These are phyloP conservation scores for Aspergillus bertholletiae DNA, from an alignment of 495 filamentous ascomycete species.

Conservation along the genomic window DNA sequence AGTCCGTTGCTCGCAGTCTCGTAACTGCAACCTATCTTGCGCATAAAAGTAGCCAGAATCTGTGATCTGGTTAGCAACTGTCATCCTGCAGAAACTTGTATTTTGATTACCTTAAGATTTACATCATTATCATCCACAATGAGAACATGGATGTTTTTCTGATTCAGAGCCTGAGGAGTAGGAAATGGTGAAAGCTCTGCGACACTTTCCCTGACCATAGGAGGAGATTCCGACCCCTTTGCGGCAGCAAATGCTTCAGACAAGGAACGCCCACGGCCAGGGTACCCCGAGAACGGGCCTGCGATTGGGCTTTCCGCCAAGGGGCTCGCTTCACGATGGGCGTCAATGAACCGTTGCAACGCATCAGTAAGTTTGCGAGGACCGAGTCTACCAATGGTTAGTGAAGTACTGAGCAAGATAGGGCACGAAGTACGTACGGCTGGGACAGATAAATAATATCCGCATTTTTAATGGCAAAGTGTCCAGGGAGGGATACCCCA, in stretches of 20 bases:
- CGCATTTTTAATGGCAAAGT: slow-evolving; percentile 6
- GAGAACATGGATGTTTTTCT: slow-evolving; percentile 26
- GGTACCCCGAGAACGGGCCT: slow-evolving; percentile 7
- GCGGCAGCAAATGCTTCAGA: slow-evolving; percentile 13
- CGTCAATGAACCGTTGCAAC: slow-evolving; percentile 17
- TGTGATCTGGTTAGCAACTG: slow-evolving; percentile 1
- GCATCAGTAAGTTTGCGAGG: slow-evolving; percentile 30
- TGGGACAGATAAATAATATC: slow-evolving; percentile 26
- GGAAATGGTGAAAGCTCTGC: neutral
- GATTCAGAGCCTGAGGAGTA: slow-evolving; percentile 2
- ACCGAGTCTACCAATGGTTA: slow-evolving; percentile 24
- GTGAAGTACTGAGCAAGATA: neutral
- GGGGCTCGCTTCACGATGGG: neutral
- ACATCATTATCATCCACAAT: slow-evolving; percentile 50
- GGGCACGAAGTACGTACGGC: slow-evolving; percentile 21
- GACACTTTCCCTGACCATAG: slow-evolving; percentile 12
- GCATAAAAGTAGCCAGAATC: slow-evolving; percentile 51
- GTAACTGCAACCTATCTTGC: slow-evolving; percentile 47
- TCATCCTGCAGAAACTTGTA: too few species aligned
- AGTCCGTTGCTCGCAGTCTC: slow-evolving; percentile 56
- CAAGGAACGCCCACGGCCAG: slow-evolving; percentile 4
- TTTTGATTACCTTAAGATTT: slow-evolving; percentile 47
- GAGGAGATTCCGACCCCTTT: slow-evolving; percentile 14
- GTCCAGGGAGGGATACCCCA: slow-evolving; percentile 5
- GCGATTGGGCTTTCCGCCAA: neutral